Evolutionary conservation across 108 stramenopile genomes (phyloP).

Genomic region (Licmophora abbreviata): DNA sequence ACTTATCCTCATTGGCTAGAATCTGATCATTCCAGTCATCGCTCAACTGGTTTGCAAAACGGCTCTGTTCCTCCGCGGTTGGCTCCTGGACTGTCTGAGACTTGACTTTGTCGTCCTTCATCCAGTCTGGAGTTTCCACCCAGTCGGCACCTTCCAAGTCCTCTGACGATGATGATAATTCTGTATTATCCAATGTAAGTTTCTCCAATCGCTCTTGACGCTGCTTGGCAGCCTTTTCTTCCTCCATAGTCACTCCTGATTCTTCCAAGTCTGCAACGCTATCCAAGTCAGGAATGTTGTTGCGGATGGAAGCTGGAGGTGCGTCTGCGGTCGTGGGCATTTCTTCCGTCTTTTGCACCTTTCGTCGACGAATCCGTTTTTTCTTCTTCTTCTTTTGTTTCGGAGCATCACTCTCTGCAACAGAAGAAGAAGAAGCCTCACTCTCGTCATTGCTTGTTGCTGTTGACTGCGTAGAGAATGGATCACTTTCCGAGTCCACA

Average conservation of each 20-base stretch:
- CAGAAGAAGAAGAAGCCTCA: conserved; percentile 9
- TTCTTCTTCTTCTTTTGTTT: conserved; percentile 11
- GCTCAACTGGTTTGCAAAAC: conserved; percentile 67
- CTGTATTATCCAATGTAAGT: too few species aligned
- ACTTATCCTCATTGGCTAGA: conserved; percentile 57
- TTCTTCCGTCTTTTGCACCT: conserved; percentile 8
- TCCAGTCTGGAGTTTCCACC: not conserved
- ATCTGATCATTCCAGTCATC: conserved; percentile 75
- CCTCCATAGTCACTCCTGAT: conserved; percentile 1
- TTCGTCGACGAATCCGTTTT: conserved; percentile 5
- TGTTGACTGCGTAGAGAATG: conserved; percentile 19
- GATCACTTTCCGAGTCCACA: conserved; percentile 46
- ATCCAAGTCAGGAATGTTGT: conserved; percentile 9
- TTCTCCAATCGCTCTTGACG: conserved; percentile 46
- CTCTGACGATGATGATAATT: not conserved
- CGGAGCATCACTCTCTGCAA: conserved; percentile 1
- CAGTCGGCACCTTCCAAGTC: too few species aligned
- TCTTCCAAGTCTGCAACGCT: too few species aligned
- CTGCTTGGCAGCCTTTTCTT: conserved; percentile 24
- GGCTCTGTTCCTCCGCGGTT: conserved; percentile 26
- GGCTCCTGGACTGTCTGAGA: conserved; percentile 11
- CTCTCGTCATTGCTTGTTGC: not conserved
- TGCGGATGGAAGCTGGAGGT: not conserved
- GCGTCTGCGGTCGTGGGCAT: not conserved
- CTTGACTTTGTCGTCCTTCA: conserved; percentile 12